These are phyloP conservation scores for Serendipita sp. DNA, from an alignment of 1,284 basidiomycete genomes.

Conservation along the genomic window DNA sequence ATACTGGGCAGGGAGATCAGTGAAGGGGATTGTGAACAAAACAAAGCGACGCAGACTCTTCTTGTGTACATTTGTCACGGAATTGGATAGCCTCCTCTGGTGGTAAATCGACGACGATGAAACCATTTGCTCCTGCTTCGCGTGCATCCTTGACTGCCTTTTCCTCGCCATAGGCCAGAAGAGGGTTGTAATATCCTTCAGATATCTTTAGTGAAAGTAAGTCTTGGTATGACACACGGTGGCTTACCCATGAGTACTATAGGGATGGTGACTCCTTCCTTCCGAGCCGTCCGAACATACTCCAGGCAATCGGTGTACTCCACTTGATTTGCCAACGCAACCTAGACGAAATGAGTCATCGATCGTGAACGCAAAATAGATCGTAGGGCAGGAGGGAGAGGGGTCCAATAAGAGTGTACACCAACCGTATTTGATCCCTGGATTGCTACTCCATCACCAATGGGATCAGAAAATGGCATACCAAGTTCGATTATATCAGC, in stretches of 20 bases:
- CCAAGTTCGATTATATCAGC: slow-evolving; percentile 94
- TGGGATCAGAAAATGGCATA: slow-evolving; percentile 92
- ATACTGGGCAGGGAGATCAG: slow-evolving; percentile 36
- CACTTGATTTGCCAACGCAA: slow-evolving; percentile 67
- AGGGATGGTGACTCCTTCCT: slow-evolving; percentile 69
- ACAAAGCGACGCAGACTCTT: slow-evolving; percentile 42
- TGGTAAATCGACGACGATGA: slow-evolving; percentile 94
- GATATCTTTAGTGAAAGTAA: not conserved
- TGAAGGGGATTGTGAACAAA: slow-evolving; percentile 7
- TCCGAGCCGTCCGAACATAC: slow-evolving; percentile 67
- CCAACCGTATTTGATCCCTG: slow-evolving; percentile 83
- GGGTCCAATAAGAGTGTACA: slow-evolving; percentile 8
- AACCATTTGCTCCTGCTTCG: slow-evolving; percentile 88
- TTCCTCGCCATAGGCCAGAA: slow-evolving; percentile 90
- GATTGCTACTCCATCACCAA: slow-evolving; percentile 86
- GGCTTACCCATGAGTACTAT: slow-evolving; percentile 83
- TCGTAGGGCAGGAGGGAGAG: not conserved
- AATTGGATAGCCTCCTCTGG: slow-evolving; percentile 92
- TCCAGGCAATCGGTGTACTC: slow-evolving; percentile 65
- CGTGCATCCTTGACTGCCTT: slow-evolving; percentile 80
- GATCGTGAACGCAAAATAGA: not conserved
- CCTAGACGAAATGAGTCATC: slow-evolving; percentile 28
- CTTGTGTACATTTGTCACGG: slow-evolving; percentile 70
- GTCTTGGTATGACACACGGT: not conserved
- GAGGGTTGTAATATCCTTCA: slow-evolving; percentile 89